These are phyloP conservation scores for Cystobasidiopsis lactophilus DNA, from an alignment of 768 basidiomycete species.

Conservation along the genomic window DNA sequence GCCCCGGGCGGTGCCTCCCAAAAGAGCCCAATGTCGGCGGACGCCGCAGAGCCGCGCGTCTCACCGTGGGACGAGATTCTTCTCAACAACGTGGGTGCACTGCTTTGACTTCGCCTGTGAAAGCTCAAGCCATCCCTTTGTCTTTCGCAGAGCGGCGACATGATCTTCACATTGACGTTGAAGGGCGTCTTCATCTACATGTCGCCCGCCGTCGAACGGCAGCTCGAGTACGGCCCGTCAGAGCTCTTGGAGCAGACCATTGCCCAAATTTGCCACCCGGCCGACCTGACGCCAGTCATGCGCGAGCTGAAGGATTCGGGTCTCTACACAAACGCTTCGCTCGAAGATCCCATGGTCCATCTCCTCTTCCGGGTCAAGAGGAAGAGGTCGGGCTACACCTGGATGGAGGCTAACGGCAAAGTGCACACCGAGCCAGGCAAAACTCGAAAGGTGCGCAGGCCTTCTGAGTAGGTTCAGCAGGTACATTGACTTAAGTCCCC, in stretches of 20 bases:
- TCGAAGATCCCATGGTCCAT: conserved; percentile 32
- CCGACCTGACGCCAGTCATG: conserved; percentile 74
- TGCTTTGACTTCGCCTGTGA: not conserved
- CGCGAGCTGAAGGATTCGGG: conserved; percentile 50
- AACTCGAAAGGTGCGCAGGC: conserved; percentile 16
- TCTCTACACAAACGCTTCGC: not conserved
- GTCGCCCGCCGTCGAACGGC: conserved; percentile 50
- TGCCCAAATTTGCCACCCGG: conserved; percentile 62
- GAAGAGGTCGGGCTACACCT: conserved; percentile 47
- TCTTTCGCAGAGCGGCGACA: conserved; percentile 39
- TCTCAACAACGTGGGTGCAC: conserved; percentile 26
- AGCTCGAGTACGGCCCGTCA: conserved; percentile 66
- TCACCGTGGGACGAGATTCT: conserved; percentile 24
- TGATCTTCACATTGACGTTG: conserved; percentile 72
- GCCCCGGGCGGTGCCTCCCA: too few species aligned
- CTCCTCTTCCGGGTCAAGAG: conserved; percentile 63
- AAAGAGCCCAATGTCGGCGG: too few species aligned
- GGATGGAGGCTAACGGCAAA: conserved; percentile 76
- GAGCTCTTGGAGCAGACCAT: conserved; percentile 62
- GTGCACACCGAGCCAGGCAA: conserved; percentile 56
- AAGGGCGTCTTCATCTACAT: conserved; percentile 86
- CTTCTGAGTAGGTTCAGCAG: not conserved
- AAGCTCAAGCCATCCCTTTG: not conserved
- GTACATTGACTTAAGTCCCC: conserved; percentile 27
- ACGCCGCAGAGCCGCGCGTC: not conserved